Evolutionary conservation across 2,329 filamentous ascomycete genomes (phyloP).

Genomic region (Neofusicoccum umdonicola): DNA sequence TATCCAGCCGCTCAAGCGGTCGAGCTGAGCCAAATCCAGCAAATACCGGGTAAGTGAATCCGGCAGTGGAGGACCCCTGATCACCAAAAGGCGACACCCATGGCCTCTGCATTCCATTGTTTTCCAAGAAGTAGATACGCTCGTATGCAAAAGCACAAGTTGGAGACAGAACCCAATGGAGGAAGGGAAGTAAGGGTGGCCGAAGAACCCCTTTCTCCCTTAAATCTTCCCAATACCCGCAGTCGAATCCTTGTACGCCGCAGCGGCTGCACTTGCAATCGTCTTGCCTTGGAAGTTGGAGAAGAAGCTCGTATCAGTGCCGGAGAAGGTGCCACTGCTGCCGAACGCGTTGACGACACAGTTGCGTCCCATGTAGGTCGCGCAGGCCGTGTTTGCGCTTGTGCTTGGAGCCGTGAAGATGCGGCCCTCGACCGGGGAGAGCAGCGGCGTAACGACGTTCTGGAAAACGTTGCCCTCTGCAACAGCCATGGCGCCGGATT

Average conservation of each 20-base stretch:
- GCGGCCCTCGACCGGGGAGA: constrained; percentile 43
- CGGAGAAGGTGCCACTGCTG: constrained; percentile 27
- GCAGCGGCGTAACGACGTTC: constrained; percentile 46
- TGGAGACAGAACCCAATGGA: too few species aligned
- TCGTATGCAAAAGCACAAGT: too few species aligned
- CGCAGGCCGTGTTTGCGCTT: constrained; percentile 44
- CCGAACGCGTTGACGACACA: constrained; percentile 51
- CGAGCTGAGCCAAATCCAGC: too few species aligned
- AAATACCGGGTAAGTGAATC: too few species aligned
- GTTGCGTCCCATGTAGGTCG: constrained; percentile 45
- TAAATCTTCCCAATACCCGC: constrained; percentile 26
- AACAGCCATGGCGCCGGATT: constrained; percentile 42
- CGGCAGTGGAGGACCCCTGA: too few species aligned
- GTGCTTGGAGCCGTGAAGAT: constrained; percentile 35
- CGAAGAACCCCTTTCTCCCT: not conserved
- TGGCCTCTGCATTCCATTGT: too few species aligned
- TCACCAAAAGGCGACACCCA: too few species aligned
- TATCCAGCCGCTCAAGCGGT: too few species aligned
- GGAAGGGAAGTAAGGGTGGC: too few species aligned
- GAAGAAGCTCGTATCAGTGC: constrained; percentile 49
- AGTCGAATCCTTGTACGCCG: constrained; percentile 38
- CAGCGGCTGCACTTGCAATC: constrained; percentile 45
- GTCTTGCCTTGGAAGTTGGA: constrained; percentile 53
- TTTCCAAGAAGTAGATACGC: too few species aligned
- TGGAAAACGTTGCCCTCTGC: constrained; percentile 60